Percentiles rank a stretch among this genome's conserved stretches.
Conservation (phyloP, 805 yeast species). For the Cyberlindnera veronae region DNA sequence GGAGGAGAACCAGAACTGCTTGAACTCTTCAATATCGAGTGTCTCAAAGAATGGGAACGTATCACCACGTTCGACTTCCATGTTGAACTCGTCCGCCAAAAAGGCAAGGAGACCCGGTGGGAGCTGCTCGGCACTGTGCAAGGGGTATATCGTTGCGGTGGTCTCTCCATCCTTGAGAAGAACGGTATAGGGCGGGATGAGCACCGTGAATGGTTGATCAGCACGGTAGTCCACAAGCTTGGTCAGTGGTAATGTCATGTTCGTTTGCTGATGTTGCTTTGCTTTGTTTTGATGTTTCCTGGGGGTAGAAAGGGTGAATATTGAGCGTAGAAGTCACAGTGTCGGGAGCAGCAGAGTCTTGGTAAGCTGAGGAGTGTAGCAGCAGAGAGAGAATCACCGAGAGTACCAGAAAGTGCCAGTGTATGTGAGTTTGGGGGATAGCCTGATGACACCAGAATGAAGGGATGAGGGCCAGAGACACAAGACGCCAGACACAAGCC, state of each 20-base stretch:
- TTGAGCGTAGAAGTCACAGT: too few species aligned
- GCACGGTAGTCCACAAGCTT: slow-evolving; percentile 18
- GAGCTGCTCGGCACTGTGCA: slow-evolving; percentile 58
- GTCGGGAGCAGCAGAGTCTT: too few species aligned
- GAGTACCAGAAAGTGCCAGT: too few species aligned
- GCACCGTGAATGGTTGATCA: slow-evolving; percentile 25
- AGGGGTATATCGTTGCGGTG: slow-evolving; percentile 89
- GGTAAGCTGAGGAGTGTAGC: too few species aligned
- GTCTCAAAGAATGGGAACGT: slow-evolving; percentile 85
- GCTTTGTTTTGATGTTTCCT: too few species aligned
- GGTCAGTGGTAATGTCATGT: slow-evolving; percentile 13
- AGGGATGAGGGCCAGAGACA: too few species aligned
- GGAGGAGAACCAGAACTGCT: slow-evolving; percentile 82
- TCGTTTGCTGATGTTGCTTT: not conserved
- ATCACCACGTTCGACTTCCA: slow-evolving; percentile 87
- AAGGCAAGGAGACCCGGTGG: slow-evolving; percentile 80
- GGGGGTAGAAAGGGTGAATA: not conserved
- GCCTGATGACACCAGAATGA: too few species aligned
- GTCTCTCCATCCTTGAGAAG: slow-evolving; percentile 85
- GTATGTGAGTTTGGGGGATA: too few species aligned
- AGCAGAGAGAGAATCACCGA: too few species aligned
- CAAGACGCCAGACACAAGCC: too few species aligned
- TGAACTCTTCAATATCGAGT: slow-evolving; percentile 70
- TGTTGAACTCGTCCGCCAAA: slow-evolving; percentile 86
- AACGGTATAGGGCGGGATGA: slow-evolving; percentile 63